phyloP scores from a whole-genome alignment of 805 yeast species.

The Wickerhamomyces chaumierensis region DNA sequence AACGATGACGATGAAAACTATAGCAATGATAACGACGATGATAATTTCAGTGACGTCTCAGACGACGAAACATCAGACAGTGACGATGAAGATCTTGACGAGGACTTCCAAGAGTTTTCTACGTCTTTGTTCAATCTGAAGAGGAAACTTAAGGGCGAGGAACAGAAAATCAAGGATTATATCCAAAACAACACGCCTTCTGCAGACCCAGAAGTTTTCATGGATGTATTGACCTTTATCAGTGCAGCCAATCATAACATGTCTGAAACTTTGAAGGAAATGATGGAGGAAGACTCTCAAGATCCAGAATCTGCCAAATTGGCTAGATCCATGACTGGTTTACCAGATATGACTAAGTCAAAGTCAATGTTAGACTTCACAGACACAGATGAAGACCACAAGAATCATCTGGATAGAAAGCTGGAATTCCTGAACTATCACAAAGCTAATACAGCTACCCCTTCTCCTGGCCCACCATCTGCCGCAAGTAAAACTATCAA shows the following conservation, averaged over 20 bases:
- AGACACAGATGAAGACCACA: neutral
- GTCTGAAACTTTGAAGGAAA: neutral
- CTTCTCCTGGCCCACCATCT: neutral
- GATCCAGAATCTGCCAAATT: conserved; percentile 4
- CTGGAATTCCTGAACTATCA: neutral
- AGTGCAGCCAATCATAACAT: neutral
- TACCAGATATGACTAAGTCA: conserved; percentile 14
- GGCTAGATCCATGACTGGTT: conserved; percentile 23
- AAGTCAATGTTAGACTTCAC: conserved; percentile 17
- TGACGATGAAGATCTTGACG: too few species aligned
- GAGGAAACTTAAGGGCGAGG: conserved; percentile 1
- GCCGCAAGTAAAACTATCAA: neutral
- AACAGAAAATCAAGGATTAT: conserved; percentile 1
- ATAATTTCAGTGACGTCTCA: too few species aligned
- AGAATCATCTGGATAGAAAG: neutral
- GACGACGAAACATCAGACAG: too few species aligned
- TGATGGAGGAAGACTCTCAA: conserved; percentile 1
- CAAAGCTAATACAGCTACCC: neutral
- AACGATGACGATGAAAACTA: too few species aligned
- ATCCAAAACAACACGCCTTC: neutral
- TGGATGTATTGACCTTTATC: neutral
- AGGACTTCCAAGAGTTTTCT: too few species aligned
- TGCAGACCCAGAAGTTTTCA: too few species aligned
- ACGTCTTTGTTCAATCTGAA: too few species aligned
- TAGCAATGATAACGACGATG: too few species aligned